Percentiles rank a stretch among this genome's conserved stretches.
phyloP scores from a whole-genome alignment of 1,284 basidiomycete species.

The Pisolithus thermaeus region DNA sequence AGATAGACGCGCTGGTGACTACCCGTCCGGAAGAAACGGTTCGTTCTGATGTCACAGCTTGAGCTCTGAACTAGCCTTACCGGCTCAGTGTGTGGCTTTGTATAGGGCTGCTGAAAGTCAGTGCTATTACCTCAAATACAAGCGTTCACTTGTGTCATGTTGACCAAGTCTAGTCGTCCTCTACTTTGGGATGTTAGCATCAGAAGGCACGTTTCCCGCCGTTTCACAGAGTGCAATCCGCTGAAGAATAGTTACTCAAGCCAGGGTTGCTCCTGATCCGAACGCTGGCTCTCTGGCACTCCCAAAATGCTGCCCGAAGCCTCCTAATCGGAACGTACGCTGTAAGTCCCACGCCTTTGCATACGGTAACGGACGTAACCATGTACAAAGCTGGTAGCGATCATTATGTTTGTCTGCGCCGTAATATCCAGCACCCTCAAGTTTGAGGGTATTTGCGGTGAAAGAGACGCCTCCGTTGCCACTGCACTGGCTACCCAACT shows the following conservation, averaged over 20 bases:
- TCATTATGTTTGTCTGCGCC: slow-evolving; percentile 1
- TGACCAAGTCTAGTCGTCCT: background rate
- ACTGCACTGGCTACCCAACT: slow-evolving; percentile 1
- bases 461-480: slow-evolving; percentile 1
- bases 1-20: background rate
- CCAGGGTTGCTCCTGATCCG: slow-evolving; percentile 8
- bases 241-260: too few species aligned
- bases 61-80: background rate
- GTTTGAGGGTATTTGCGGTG: slow-evolving; percentile 2
- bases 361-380: background rate
- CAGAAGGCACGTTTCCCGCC: slow-evolving; percentile 2
- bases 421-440: background rate
- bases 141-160: background rate
- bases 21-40: background rate
- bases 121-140: background rate
- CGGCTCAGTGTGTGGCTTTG: background rate
- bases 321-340: slow-evolving; percentile 1
- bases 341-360: background rate
- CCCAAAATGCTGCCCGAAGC: background rate
- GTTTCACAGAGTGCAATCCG: background rate
- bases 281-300: slow-evolving; percentile 7
- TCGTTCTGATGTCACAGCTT: background rate
- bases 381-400: background rate
- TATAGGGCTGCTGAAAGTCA: slow-evolving; percentile 2
- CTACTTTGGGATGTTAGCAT: slow-evolving; percentile 2